Evolutionary conservation across 2,329 filamentous ascomycete species (phyloP), one percentile per base, ranked within the genome.

Genomic region (Pseudogymnoascus sp.): DNA sequence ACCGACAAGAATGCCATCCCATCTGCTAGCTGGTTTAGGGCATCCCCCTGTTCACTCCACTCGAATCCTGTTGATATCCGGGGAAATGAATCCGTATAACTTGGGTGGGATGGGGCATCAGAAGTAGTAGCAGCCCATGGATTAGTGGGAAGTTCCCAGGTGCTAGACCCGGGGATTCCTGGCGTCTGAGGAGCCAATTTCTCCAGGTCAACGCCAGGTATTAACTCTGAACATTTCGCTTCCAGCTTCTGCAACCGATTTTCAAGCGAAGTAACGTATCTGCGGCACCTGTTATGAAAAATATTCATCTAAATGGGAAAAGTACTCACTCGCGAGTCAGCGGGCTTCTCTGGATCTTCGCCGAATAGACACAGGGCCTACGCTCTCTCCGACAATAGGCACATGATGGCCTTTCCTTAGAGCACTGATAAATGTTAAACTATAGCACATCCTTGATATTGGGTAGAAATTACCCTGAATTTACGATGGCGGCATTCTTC

Each of bases 191-290:
- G 35, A 25, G 38, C 35, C 19, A 42, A 19, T 16, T 60, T 58
- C 35, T 76, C 74, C 62, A 76, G 65, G 63, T 76, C 74, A 39
- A 72, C 74, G 1, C 73, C 74, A 14, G 74, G 74, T 23, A 76
- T 76, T 11, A 76, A 64, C 42, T 73, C 73, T 62, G 71, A 69
- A 39, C 75, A 61, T 11, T 74, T 74, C 41, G 72, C 74, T 67
- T 76, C 74, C 62, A 75, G 75, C 12, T 72, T 69, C 35, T 71
- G 71, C 62, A 76, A 66, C 35, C 74, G 74, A 61, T 76, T 74
- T 69, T 76, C 74, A 58, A 76, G 74, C 66, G 72, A 73, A 5
- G 74, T 76, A 61, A 76, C 68, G 61, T 76, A 73, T 65, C 74
- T 75, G 58, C 35, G 41, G 14, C 41, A 14, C 39, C 52, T 38